Base-by-base conservation (phyloP, 2,329 filamentous ascomycete genomes). In the Hymenoscyphus fraxineus region DNA sequence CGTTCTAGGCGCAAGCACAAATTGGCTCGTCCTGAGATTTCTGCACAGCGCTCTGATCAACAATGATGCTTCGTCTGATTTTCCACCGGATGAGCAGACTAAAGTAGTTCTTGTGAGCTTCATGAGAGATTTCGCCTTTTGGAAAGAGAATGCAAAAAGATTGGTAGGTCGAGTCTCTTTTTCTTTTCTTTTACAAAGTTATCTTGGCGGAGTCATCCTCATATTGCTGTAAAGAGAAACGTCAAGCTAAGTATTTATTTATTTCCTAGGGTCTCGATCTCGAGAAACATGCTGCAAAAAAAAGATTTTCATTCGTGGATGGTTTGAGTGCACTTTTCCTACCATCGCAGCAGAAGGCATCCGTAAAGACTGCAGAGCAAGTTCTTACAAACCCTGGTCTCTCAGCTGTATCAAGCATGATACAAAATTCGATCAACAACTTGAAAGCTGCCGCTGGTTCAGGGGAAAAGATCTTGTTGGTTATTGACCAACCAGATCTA, bases 91-190 rank as follows among this genome's bases (percentile, higher is more conserved):
- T 15, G 73, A 74, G 12, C 77, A 78, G 55, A 77, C 76, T 32
- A 82, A 80, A 59, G 83, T 97, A 0, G 81, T 97, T 2, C 80
- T 97, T 2, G 87, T 95, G 64, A 96, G 91, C 78, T 97, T 95
- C 77, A 79, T 96, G 77, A 84, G 91, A 66, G 89, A 94, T 71
- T 85, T 83, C 68, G 80, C 84, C 1, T 96, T 96, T 74, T 97
- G 93, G 92, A 87, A 81, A 67, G 85, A 88, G 2, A 88, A 91
- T 59, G 83, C 83, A 1, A 83, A 85, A 61, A 88, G 88, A 76
- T 77, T 92, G 73, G 89, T 91, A 78, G 68, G 81, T 75, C 32
- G 35, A 27, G 6, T 59, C 27, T 59, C 31, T 47, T 55, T 56
- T n/a, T 19, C 59, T 64, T 38, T 63, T 66, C 4, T 10, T 47